phyloP scores from a whole-genome alignment of 352 stramenopile species.

The Detonula confervacea region DNA sequence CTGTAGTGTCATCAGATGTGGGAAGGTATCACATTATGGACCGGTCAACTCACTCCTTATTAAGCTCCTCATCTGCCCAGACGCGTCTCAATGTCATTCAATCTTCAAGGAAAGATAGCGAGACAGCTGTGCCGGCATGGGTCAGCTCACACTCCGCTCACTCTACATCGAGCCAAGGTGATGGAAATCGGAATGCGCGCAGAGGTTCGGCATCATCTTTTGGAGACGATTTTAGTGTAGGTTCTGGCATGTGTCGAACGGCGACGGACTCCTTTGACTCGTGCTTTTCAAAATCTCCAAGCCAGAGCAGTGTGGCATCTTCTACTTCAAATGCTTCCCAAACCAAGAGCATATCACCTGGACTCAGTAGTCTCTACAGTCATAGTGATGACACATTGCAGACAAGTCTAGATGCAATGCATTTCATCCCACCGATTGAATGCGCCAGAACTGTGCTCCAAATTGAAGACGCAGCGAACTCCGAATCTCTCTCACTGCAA shows the following conservation, averaged over 20 bases:
- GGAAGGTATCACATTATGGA: conserved; percentile 85
- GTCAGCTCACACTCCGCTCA: conserved; percentile 47
- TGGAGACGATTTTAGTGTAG: conserved; percentile 30
- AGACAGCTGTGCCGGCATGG: conserved; percentile 53
- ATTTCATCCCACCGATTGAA: conserved; percentile 80
- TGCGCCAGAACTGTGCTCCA: conserved; percentile 26
- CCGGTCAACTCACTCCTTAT: conserved; percentile 80
- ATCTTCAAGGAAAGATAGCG: conserved; percentile 60
- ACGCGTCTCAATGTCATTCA: conserved; percentile 80
- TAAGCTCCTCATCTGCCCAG: conserved; percentile 77
- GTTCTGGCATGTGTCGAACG: background rate
- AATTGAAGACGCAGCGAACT: conserved; percentile 23
- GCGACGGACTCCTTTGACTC: conserved; percentile 18
- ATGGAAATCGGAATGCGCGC: conserved; percentile 7
- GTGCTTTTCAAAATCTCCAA: conserved; percentile 28
- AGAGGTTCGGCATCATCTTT: background rate
- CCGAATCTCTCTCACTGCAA: conserved; percentile 30
- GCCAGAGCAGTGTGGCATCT: conserved; percentile 41
- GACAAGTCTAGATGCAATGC: conserved; percentile 66
- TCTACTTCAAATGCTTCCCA: conserved; percentile 19
- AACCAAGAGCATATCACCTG: conserved; percentile 18
- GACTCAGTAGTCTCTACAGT: conserved; percentile 32
- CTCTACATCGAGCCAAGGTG: conserved; percentile 28
- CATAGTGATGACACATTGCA: conserved; percentile 56
- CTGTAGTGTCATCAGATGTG: conserved; percentile 70